Evolutionary conservation across 2,329 filamentous ascomycete genomes (phyloP), one percentile per base, ranked within the genome.

Genomic region (Pyricularia sp.): DNA sequence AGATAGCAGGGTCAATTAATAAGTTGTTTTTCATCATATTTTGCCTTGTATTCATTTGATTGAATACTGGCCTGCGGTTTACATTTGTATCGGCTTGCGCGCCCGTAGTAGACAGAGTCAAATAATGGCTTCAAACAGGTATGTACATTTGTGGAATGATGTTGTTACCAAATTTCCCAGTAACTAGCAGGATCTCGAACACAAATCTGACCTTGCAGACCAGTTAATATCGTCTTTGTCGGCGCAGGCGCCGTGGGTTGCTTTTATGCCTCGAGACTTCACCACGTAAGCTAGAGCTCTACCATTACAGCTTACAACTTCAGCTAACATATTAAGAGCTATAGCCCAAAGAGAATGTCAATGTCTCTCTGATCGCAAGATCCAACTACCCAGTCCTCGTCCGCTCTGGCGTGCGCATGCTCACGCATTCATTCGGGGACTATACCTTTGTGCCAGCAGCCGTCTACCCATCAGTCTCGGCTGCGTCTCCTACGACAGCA

Each of bases 201-300:
- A 28, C 4, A 6, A 57, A 8, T 57, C 53, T 57, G 53, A 57
- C 53, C 53, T 57, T 13, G 9, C 66, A 81, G 78, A 68, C 75
- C 79, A n/a, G 76, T 81, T 30, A 80, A 86, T 68, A 77, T 89
- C 65, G 80, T 89, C 65, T 86, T 90, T 69, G 82, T 89, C 66
- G 87, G 88, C 71, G 87, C 87, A 26, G 88, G 87, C 68, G 87
- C 88, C 67, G 86, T 90, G 57, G 88, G 88, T 65, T 88, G 86
- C 65, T 90, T 90, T 77, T 90, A 89, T 70, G 87, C 85, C 61
- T 88, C 87, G 7, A 80, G 88, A 26, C 79, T 90, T 19, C 85
- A 88, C 69, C 78, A 83, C 69, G 83, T 84, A 75, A 70, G 73
- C 69, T 22, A 53, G 10, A 33, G n/a, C 35, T 10, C 22, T 22